These are phyloP conservation scores for Pseudogymnoascus sp. DNA, from an alignment of 2,329 filamentous ascomycete genomes.

Conservation along the genomic window DNA sequence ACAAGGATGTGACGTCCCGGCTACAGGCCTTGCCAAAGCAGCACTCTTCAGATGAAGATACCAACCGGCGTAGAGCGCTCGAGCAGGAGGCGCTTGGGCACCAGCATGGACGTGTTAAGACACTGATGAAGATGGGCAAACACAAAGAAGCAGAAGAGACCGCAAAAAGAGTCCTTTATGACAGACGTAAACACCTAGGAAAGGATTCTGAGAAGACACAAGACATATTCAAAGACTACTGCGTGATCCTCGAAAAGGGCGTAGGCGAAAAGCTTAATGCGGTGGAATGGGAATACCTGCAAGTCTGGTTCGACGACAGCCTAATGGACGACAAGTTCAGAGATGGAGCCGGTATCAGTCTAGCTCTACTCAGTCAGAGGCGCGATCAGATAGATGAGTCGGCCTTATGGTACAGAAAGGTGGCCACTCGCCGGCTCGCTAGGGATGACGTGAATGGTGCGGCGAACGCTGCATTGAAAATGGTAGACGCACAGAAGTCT, in stretches of 20 bases:
- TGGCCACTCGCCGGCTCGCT: neutral
- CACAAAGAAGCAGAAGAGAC: neutral
- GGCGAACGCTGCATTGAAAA: neutral
- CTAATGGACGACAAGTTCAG: neutral
- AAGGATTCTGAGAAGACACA: neutral
- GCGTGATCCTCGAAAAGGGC: neutral
- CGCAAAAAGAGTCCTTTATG: neutral
- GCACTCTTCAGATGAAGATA: neutral
- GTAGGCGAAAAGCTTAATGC: neutral
- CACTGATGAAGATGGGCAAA: neutral
- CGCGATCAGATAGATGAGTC: neutral
- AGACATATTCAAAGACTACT: neutral
- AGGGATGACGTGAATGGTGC: neutral
- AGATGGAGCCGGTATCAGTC: neutral
- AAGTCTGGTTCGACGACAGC: neutral
- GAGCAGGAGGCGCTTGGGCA: neutral
- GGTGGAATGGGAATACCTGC: neutral
- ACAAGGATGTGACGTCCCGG: neutral
- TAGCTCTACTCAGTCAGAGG: neutral
- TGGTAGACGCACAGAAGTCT: neutral
- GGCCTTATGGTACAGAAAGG: neutral
- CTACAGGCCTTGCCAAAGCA: neutral
- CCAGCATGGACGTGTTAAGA: neutral
- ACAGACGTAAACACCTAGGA: neutral
- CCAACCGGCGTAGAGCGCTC: neutral